These are phyloP conservation scores for Haplosporangium sp. DNA, from an alignment of 371 early-diverging fungal species.

Conservation along the genomic window DNA sequence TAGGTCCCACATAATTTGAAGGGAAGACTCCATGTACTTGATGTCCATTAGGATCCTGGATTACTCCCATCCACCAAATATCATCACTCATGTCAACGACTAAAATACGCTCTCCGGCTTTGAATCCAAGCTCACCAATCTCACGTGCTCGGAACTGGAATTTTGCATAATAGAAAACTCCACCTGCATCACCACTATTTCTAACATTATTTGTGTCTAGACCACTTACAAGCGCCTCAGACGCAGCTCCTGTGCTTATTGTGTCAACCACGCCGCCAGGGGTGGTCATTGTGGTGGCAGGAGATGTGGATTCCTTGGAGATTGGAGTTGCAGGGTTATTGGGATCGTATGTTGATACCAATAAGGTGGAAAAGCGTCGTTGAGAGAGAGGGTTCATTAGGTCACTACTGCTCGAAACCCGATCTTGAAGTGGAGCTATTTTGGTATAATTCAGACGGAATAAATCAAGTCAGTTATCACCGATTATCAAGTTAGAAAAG, in stretches of 20 bases:
- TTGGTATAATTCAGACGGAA: background rate
- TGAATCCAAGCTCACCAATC: constrained; percentile 82
- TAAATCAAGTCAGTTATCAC: background rate
- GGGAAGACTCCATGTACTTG: constrained; percentile 83
- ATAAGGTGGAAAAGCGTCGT: constrained; percentile 25
- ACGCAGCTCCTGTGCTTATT: background rate
- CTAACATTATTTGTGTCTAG: background rate
- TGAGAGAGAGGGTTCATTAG: constrained; percentile 31
- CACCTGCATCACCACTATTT: constrained; percentile 2
- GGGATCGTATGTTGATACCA: constrained; percentile 19
- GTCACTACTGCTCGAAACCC: constrained; percentile 34
- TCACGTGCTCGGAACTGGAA: constrained; percentile 83
- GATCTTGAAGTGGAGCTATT: constrained; percentile 9
- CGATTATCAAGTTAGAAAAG: background rate
- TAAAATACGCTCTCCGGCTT: constrained; percentile 78
- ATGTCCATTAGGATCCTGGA: constrained; percentile 64
- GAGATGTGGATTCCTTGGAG: constrained; percentile 57
- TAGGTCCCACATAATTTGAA: constrained; percentile 74
- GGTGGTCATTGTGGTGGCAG: constrained; percentile 56
- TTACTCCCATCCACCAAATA: constrained; percentile 89
- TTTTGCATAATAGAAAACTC: constrained; percentile 74
- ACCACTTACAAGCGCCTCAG: background rate
- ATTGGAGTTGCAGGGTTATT: constrained; percentile 5
- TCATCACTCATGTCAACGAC: constrained; percentile 84
- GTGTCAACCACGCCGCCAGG: constrained; percentile 55